A percentile compares a stretch with the other conserved stretches of the same genome.
Conservation (phyloP, 1,284 basidiomycete genomes). For the Sanguinoderma infundibulare region DNA sequence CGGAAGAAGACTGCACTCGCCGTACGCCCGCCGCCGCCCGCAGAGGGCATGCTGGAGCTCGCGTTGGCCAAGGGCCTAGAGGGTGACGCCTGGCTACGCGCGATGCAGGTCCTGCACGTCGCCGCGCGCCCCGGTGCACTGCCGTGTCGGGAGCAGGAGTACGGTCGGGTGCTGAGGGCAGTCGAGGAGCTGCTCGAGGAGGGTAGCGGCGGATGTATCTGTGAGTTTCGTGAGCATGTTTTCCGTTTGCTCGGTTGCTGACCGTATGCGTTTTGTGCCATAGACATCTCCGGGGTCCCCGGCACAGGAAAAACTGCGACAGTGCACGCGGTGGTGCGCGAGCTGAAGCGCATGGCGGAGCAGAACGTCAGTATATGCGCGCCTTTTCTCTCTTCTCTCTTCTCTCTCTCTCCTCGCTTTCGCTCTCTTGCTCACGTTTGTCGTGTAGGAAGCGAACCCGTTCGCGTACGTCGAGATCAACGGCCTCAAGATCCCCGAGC, state of each 20-base stretch:
- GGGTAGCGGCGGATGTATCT: slow-evolving; percentile 95
- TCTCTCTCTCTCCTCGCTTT: background rate
- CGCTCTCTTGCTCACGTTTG: background rate
- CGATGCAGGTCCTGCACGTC: slow-evolving; percentile 91
- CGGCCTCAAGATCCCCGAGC: slow-evolving; percentile 91
- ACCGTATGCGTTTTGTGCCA: background rate
- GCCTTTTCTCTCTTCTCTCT: slow-evolving; percentile 36
- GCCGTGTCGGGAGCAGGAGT: slow-evolving; percentile 92
- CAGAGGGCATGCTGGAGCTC: slow-evolving; percentile 36
- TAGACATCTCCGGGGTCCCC: slow-evolving; percentile 96
- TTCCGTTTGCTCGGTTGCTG: background rate
- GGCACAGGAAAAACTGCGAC: slow-evolving; percentile 99
- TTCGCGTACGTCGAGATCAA: slow-evolving; percentile 99
- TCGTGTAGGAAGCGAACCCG: slow-evolving; percentile 79
- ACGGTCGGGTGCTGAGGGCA: slow-evolving; percentile 74
- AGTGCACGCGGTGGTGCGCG: slow-evolving; percentile 89
- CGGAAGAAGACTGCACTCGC: slow-evolving; percentile 41
- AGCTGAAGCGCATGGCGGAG: slow-evolving; percentile 87
- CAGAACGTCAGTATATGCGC: slow-evolving; percentile 57
- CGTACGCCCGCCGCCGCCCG: slow-evolving; percentile 42
- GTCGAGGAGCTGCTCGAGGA: no score
- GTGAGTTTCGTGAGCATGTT: slow-evolving; percentile 51
- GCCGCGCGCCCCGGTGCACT: slow-evolving; percentile 90
- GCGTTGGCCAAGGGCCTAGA: slow-evolving; percentile 42
- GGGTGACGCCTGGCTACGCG: slow-evolving; percentile 80